Evolutionary conservation across 306 rosid genomes (phyloP), one percentile per base, ranked within the genome.

Genomic region (Coriaria nepalensis): DNA sequence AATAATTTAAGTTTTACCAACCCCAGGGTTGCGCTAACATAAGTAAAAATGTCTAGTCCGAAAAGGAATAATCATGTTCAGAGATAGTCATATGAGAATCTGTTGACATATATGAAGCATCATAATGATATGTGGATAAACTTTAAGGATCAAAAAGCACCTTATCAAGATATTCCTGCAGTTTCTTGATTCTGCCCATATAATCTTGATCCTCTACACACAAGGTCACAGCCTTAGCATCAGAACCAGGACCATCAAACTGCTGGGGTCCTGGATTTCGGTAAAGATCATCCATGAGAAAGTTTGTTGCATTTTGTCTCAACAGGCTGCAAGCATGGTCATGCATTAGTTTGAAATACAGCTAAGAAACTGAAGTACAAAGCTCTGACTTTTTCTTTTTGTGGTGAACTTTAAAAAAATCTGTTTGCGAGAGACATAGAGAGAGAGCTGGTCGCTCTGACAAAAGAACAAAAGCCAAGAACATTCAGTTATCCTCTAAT

Each of bases 231-330:
- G 82, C 73, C 70, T 79, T 90, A n/a, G 93, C 76, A 73, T 90
- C 95, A 2, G 93, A 74, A 33, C 98, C 98, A 54, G 96, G 87
- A 61, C 98, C 98, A 35, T 85, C 98, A 62, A 82, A 92, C 76
- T 85, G 98, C 52, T 81, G 94, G 0, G 98, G 98, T 42, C 98
- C 98, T 0, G 98, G 98, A 72, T 92, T 92, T 75, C 98, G 79
- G 46, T 92, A 92, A 43, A 85, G 70, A 64, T 92, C 98, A 8
- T 92, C 96, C 69, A 77, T 45, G 13, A 92, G 73, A 55, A 92
- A 85, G 56, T 63, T 79, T 7, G 76, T 13, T 5, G 92, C 87
- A 11, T 85, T 82, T 72, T 67, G 59, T 20, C 78, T 72, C 79
- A 92, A 78, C 60, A 82, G 47, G 59, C 98, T 92, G 96, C 51